Percentiles rank a stretch among this genome's conserved stretches.
These are phyloP conservation scores for Paxillus involutus DNA, from an alignment of 768 basidiomycete genomes.

Conservation along the genomic window DNA sequence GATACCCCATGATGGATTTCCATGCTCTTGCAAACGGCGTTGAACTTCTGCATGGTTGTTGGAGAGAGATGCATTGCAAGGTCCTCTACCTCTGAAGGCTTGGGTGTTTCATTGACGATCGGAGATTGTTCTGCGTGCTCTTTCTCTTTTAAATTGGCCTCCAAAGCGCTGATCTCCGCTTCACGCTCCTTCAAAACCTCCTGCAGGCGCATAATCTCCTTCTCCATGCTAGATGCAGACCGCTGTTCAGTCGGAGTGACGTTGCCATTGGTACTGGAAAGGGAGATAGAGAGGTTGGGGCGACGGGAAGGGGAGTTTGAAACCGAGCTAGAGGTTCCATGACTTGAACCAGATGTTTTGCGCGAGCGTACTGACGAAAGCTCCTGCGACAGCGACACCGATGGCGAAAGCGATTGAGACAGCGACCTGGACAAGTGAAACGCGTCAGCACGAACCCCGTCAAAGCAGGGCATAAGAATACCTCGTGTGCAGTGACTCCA, in stretches of 20 bases:
- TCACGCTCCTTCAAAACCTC: constrained; percentile 90
- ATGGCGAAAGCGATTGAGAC: constrained; percentile 91
- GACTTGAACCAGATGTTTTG: constrained; percentile 77
- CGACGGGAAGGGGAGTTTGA: constrained; percentile 58
- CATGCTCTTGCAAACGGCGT: constrained; percentile 69
- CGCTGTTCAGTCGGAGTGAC: constrained; percentile 52
- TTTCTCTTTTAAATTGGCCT: constrained; percentile 48
- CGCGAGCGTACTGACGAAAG: constrained; percentile 85
- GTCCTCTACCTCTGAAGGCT: constrained; percentile 17
- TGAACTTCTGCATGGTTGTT: constrained; percentile 71
- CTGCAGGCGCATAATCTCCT: constrained; percentile 94
- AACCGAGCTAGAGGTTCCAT: constrained; percentile 66
- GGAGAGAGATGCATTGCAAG: constrained; percentile 55
- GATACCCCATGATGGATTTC: constrained; percentile 45
- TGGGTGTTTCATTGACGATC: constrained; percentile 1
- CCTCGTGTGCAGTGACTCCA: constrained; percentile 89
- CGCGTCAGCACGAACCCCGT: constrained; percentile 4
- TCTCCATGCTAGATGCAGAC: constrained; percentile 82
- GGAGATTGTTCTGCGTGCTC: constrained; percentile 14
- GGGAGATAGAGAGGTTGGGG: constrained; percentile 61
- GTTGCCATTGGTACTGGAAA: constrained; percentile 38
- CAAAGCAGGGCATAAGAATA: constrained; percentile 30
- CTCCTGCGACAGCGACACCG: constrained; percentile 97
- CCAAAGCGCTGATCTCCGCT: constrained; percentile 81
- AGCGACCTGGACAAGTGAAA: constrained; percentile 60